Evolutionary conservation across 2,329 filamentous ascomycete species (phyloP), one percentile per base, ranked within the genome.

Genomic region (Elsinoe fawcettii): DNA sequence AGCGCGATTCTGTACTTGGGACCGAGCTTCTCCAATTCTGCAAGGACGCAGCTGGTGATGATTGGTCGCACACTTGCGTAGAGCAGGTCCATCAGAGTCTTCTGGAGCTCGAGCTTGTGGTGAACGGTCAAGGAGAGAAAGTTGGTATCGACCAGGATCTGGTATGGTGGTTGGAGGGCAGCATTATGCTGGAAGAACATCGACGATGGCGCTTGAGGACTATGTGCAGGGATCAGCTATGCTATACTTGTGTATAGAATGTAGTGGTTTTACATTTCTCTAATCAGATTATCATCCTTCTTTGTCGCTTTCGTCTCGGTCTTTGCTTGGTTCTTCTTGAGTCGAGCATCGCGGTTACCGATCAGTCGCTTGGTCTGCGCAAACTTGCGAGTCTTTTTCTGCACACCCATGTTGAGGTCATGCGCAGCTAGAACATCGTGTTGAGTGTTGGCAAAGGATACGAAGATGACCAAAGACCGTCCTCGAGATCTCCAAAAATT

Each of bases 351-450:
- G 59, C 84, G 83, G 67, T 87, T 83, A 51, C 88, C 85, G 65
- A 96, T 90, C 55, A 96, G 77, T 64, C 89, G 80, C 77, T 96
- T 95, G 68, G 90, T 84, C 73, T 82, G 63, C 34, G 84, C 92
- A 71, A 96, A 97, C 77, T 96, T 96, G 76, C 91, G 85, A 55
- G 89, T 95, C 71, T 85, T 89, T 77, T 95, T 96, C 62, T 85
- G 83, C 64, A 90, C 83, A 74, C 90, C 91, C 92, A 96, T 96
- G 34, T 9, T 18, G 12, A 27, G 8, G 30, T 22, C 7, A 14
- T 53, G 22, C 16, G 25, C 16, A 12, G 18, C 30, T 34, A 39
- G 34, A 39, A 37, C 49, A 39, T 53, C 14, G 11, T 39, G 11
- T 23, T 22, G 32, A 11, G 18, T 25, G 8, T 37, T 18, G 2